phyloP scores from a whole-genome alignment of 2,329 filamentous ascomycete species.

The Dactylonectria macrodidyma region DNA sequence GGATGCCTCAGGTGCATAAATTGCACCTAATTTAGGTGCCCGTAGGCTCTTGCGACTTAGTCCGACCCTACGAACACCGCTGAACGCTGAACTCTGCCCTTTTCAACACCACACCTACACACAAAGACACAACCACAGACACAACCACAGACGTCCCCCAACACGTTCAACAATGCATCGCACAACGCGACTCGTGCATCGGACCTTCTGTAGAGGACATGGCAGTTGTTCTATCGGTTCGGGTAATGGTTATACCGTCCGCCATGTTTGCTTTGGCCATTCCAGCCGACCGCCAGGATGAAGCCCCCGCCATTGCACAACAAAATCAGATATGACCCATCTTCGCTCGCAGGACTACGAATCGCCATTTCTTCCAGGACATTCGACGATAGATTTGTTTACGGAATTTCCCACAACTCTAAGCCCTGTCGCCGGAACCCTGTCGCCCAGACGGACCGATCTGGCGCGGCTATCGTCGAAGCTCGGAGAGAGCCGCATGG shows the following conservation, averaged over 20 bases:
- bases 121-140: background rate
- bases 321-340: background rate
- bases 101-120: background rate
- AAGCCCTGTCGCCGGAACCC: background rate
- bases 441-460: constrained; percentile 21
- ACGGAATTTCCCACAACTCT: too few relatives aligned
- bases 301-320: background rate
- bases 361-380: constrained; percentile 1
- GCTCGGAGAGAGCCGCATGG: background rate
- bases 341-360: background rate
- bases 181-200: background rate
- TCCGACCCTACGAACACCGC: background rate
- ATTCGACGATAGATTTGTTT: too few relatives aligned
- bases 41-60: too few relatives aligned
- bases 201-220: background rate
- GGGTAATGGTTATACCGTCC: constrained; percentile 6
- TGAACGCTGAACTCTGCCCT: too few relatives aligned
- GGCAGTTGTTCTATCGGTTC: constrained; percentile 1
- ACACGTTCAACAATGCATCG: background rate
- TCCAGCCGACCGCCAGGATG: background rate
- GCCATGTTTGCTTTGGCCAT: background rate
- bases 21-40: too few relatives aligned
- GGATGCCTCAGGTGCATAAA: too few relatives aligned
- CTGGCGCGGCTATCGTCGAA: background rate
- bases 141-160: background rate